These are phyloP conservation scores for Termitomyces titanicus DNA, from an alignment of 768 basidiomycete species.

Conservation along the genomic window DNA sequence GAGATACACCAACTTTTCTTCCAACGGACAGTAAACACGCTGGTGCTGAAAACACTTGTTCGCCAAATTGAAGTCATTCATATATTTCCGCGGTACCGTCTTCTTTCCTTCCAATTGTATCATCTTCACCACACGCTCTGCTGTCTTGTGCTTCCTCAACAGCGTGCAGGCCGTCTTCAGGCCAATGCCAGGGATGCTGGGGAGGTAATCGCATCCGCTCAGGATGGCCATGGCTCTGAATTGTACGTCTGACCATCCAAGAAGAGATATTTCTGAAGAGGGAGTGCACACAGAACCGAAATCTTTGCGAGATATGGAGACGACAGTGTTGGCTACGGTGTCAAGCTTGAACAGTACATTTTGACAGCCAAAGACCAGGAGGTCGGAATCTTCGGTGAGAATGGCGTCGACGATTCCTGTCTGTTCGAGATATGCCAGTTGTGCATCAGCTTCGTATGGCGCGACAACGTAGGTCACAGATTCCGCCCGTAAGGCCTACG, in stretches of 20 bases:
- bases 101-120: conserved; percentile 83
- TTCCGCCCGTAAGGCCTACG: conserved; percentile 82
- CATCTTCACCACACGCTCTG: conserved; percentile 76
- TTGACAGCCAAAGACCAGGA: conserved; percentile 95
- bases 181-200: conserved; percentile 88
- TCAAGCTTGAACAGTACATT: conserved; percentile 95
- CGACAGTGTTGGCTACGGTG: conserved; percentile 55
- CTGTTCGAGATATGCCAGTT: conserved; percentile 89
- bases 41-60: conserved; percentile 94
- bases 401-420: conserved; percentile 82
- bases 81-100: conserved; percentile 72
- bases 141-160: conserved; percentile 80
- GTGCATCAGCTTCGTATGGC: conserved; percentile 98
- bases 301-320: conserved; percentile 61
- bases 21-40: conserved; percentile 79
- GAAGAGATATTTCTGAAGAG: conserved; percentile 61
- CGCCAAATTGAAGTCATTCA: conserved; percentile 71
- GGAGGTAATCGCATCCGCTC: conserved; percentile 90
- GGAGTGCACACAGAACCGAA: conserved; percentile 56
- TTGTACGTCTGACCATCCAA: conserved; percentile 86
- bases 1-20: conserved; percentile 66
- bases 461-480: conserved; percentile 84
- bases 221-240: conserved; percentile 94
- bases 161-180: conserved; percentile 89
- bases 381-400: conserved; percentile 96